These are phyloP conservation scores for Neurospora discreta DNA, from an alignment of 495 filamentous ascomycete genomes.

Conservation along the genomic window DNA sequence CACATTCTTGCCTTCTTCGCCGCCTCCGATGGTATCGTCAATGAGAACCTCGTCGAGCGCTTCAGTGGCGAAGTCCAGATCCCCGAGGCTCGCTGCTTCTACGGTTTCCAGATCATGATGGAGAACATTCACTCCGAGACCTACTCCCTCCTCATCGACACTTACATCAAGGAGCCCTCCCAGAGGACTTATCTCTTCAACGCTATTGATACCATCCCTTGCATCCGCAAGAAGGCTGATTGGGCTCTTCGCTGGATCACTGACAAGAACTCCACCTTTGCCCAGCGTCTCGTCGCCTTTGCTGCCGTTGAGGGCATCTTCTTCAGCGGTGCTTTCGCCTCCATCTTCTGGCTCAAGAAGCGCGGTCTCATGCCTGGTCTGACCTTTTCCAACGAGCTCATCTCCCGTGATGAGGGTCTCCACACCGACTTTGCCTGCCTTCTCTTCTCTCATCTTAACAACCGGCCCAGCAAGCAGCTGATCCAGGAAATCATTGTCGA, in stretches of 20 bases:
- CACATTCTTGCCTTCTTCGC: constrained; percentile 99
- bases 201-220: constrained; percentile 91
- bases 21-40: constrained; percentile 98
- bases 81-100: constrained; percentile 98
- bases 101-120: constrained; percentile 99
- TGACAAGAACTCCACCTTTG: constrained; percentile 86
- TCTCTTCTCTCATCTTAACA: constrained; percentile 88
- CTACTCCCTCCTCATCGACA: constrained; percentile 98
- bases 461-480: constrained; percentile 70
- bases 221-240: constrained; percentile 94
- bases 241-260: constrained; percentile 95
- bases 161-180: constrained; percentile 97
- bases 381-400: constrained; percentile 98
- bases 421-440: constrained; percentile 99
- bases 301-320: constrained; percentile 99
- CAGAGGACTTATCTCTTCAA: constrained; percentile 95
- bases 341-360: constrained; percentile 99
- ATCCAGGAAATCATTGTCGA: constrained; percentile 85
- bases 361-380: constrained; percentile 97
- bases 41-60: constrained; percentile 96
- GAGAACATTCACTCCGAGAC: constrained; percentile 99
- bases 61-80: constrained; percentile 97
- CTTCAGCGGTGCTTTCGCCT: constrained; percentile 98
- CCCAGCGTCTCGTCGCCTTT: constrained; percentile 90
- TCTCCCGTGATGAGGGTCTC: constrained; percentile 97